Evolutionary conservation across 208 protist genomes (phyloP).

Genomic region (Crithidia bombi): DNA sequence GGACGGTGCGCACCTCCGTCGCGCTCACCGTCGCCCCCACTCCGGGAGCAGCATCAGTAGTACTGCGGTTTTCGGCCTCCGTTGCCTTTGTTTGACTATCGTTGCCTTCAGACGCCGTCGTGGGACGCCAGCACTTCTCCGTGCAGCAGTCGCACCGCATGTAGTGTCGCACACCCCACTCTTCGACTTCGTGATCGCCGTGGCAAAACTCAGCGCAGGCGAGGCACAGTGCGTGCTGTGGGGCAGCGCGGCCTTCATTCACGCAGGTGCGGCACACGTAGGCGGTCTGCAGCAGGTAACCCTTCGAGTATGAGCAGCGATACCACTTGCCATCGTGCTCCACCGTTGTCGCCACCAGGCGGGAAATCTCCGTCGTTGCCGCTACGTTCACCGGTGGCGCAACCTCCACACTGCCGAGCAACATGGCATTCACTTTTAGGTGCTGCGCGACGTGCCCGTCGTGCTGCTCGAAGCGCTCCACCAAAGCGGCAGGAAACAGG

Average conservation of each 20-base stretch:
- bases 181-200: constrained; percentile 76
- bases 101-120: neutral
- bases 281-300: constrained; percentile 77
- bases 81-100: neutral
- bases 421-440: constrained; percentile 61
- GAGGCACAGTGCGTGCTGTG: constrained; percentile 73
- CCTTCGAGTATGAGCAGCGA: constrained; percentile 75
- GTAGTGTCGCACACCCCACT: constrained; percentile 83
- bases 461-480: constrained; percentile 30
- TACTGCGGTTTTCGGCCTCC: neutral
- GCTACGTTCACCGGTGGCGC: constrained; percentile 56
- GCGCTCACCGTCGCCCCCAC: neutral
- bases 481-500: constrained; percentile 38
- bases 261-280: constrained; percentile 87
- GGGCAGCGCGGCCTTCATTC: constrained; percentile 52
- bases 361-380: constrained; percentile 63
- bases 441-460: constrained; percentile 30
- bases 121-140: constrained; percentile 58
- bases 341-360: constrained; percentile 68
- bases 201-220: constrained; percentile 88
- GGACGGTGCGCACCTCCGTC: constrained; percentile 8
- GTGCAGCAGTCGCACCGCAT: constrained; percentile 93
- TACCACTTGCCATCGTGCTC: constrained; percentile 74
- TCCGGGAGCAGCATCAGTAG: neutral
- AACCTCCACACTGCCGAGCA: constrained; percentile 56